Base-by-base conservation (phyloP, 768 basidiomycete species). In the Termitomyces sp. region DNA sequence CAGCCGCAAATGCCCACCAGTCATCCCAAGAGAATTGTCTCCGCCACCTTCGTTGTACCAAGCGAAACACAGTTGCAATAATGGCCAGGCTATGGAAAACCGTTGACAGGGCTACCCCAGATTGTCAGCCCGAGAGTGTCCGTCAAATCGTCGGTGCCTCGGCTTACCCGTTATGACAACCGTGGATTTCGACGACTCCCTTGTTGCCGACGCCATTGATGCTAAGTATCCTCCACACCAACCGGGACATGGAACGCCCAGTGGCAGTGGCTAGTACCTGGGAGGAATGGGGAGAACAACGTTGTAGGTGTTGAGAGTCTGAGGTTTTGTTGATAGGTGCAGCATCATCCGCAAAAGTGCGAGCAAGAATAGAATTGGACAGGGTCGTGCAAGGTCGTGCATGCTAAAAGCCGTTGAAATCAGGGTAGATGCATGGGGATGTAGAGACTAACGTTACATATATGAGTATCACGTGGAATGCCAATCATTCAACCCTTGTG, bases 11-110 rank as follows among this genome's bases (percentile, higher is more conserved):
- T 9, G 60, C 58, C 54, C 60, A 60, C 40, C 43, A 52, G 32
- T 65, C 64, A 33, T 65, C 64, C 56, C 58, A 65, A 12, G 40
- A 55, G 12, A 57, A 51, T 30, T 61, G 62, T 46, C 61, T 61
- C 12, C 55, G 28, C 42, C 30, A 46, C 20, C 30, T 52, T n/a
- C 60, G 53, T 3, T 60, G 47, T 10, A 35, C n/a, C 22, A 61
- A 18, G 22, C 62, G 62, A 10, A 58, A 61, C 14, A 35, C 28
- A 9, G 59, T 60, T 14, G 51, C 56, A 35, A 54, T 3, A 32
- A 58, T 32, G 9, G 60, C 57, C 22, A 58, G 20, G 52, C 50
- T 53, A 22, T 60, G 57, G 42, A 56, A 61, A 42, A 59, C 18
- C 26, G 20, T 43, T 24, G 33, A n/a, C 12, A 53, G 26, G 38